phyloP scores from a whole-genome alignment of 441 rosid genomes.

The Pelargonium citronellum region DNA sequence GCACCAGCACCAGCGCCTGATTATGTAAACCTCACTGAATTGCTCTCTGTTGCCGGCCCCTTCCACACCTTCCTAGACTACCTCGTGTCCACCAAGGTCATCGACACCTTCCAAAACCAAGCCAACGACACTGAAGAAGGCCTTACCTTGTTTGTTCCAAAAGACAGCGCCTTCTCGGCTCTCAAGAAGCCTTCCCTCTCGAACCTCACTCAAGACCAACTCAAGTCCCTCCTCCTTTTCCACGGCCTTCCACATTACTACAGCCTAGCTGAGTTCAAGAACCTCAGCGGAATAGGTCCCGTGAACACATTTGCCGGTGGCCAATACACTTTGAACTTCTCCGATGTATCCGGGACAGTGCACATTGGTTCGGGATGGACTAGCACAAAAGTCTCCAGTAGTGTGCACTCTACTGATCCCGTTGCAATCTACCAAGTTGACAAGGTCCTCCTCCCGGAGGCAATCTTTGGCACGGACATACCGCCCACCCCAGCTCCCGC shows the following conservation, averaged over 20 bases:
- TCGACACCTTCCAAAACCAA: slow-evolving; percentile 83
- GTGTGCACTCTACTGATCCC: slow-evolving; percentile 69
- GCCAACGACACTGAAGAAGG: slow-evolving; percentile 88
- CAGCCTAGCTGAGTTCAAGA: slow-evolving; percentile 66
- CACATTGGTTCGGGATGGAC: slow-evolving; percentile 71
- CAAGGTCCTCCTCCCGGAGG: slow-evolving; percentile 71
- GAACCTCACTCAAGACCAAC: slow-evolving; percentile 63
- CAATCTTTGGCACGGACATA: slow-evolving; percentile 80
- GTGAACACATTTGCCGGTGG: slow-evolving; percentile 69
- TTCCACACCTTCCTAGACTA: slow-evolving; percentile 65
- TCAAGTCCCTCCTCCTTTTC: slow-evolving; percentile 66
- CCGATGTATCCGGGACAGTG: slow-evolving; percentile 62
- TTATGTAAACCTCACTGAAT: slow-evolving; percentile 64
- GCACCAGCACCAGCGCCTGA: slow-evolving; percentile 67
- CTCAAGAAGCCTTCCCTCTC: slow-evolving; percentile 61
- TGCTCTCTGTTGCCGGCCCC: slow-evolving; percentile 82
- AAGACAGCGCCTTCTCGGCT: slow-evolving; percentile 62
- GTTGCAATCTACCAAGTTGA: slow-evolving; percentile 79
- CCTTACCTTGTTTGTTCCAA: slow-evolving; percentile 75
- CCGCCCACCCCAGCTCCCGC: slow-evolving; percentile 91
- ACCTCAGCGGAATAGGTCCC: slow-evolving; percentile 59
- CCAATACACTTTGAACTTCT: slow-evolving; percentile 57
- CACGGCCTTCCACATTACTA: slow-evolving; percentile 76
- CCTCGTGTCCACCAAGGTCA: slow-evolving; percentile 63
- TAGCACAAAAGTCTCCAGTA: slow-evolving; percentile 66